These are phyloP conservation scores for Eucalyptus guilfoylei DNA, from an alignment of 345 rosid species.

Conservation along the genomic window DNA sequence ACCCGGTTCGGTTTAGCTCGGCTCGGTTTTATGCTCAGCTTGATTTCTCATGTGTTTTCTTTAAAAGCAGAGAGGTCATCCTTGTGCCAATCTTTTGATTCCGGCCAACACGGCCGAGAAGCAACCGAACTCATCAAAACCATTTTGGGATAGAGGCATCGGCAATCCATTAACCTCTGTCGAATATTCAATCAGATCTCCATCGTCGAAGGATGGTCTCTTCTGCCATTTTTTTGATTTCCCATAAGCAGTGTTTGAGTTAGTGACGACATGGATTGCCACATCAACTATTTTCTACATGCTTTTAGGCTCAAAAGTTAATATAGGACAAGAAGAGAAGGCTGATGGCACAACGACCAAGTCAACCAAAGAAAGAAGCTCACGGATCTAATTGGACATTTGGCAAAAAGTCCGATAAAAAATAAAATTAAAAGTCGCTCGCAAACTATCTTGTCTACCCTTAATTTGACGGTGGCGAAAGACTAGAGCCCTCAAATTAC, in stretches of 20 bases:
- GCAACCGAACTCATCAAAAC: neutral
- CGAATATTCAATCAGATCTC: neutral
- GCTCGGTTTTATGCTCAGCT: too few species aligned
- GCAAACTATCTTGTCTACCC: neutral
- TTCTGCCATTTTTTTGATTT: neutral
- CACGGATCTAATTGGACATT: neutral
- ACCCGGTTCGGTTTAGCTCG: neutral
- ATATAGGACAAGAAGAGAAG: neutral
- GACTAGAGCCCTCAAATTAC: neutral
- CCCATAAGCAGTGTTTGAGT: neutral
- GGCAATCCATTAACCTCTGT: neutral
- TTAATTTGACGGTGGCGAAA: neutral
- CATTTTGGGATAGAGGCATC: neutral
- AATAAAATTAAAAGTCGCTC: neutral
- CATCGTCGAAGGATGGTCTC: neutral
- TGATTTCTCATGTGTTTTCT: neutral
- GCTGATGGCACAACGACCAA: fast-evolving
- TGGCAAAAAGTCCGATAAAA: fast-evolving
- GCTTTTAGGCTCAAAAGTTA: neutral
- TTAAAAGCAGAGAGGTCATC: neutral
- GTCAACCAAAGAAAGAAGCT: neutral
- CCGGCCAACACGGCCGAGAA: neutral
- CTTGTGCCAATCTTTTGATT: neutral
- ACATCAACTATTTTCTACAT: neutral
- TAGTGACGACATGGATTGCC: neutral